A percentile compares a stretch with the other conserved stretches of the same genome.
phyloP scores from a whole-genome alignment of 805 yeast genomes.

The Hanseniaspora thailandica region DNA sequence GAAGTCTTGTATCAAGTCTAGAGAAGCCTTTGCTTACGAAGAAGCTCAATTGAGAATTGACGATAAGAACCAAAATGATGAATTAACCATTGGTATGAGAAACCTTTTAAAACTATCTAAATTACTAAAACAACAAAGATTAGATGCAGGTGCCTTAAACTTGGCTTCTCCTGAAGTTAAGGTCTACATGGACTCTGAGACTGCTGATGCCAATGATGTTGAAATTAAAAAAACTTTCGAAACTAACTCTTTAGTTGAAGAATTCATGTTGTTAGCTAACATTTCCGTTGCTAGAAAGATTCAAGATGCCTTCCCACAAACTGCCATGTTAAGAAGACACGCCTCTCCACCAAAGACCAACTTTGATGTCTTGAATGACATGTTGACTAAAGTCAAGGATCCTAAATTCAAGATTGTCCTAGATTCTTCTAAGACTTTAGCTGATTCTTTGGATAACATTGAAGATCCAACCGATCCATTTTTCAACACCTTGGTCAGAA shows the following conservation, averaged over 20 bases:
- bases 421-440: conserved; percentile 80
- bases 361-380: conserved; percentile 79
- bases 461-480: conserved; percentile 73
- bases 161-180: conserved; percentile 96
- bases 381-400: conserved; percentile 69
- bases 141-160: conserved; percentile 92
- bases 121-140: conserved; percentile 68
- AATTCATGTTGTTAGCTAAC: conserved; percentile 94
- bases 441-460: conserved; percentile 86
- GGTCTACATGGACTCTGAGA: conserved; percentile 92
- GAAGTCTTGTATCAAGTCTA: conserved; percentile 79
- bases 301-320: conserved; percentile 87
- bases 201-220: conserved; percentile 91
- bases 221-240: conserved; percentile 79
- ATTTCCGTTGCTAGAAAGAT: conserved; percentile 91
- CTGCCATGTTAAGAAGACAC: conserved; percentile 96
- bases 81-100: conserved; percentile 81
- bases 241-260: conserved; percentile 93
- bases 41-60: conserved; percentile 87
- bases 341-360: conserved; percentile 94
- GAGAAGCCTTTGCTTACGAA: conserved; percentile 91
- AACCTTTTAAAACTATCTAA: conserved; percentile 68
- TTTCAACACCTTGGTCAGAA: conserved; percentile 84
- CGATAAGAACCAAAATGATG: conserved; percentile 63
- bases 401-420: conserved; percentile 48